Conservation (phyloP, 2,329 filamentous ascomycete species). For the Beauveria rudraprayagi region DNA sequence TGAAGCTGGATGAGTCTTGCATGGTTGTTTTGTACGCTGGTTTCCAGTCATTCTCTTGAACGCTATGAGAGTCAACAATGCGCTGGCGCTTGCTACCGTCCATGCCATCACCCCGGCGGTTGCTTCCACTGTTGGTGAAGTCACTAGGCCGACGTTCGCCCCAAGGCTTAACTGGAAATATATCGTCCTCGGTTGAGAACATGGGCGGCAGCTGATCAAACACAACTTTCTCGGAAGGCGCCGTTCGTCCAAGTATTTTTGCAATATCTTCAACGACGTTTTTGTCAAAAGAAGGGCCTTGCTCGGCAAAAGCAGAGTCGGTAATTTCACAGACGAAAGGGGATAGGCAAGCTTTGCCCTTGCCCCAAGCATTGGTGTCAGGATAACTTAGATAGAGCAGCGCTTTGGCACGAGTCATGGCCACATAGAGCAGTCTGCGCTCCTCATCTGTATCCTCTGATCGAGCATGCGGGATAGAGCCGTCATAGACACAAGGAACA, state of each 20-base stretch:
- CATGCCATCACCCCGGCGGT: constrained; percentile 13
- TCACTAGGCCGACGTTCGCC: constrained; percentile 21
- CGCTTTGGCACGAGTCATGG: constrained; percentile 88
- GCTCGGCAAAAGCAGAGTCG: constrained; percentile 37
- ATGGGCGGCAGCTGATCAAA: constrained; percentile 44
- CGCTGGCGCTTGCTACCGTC: constrained; percentile 24
- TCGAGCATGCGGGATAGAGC: constrained; percentile 81
- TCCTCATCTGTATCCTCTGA: constrained; percentile 85
- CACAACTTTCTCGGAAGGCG: constrained; percentile 49
- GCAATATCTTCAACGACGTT: constrained; percentile 58
- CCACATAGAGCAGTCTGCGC: constrained; percentile 81
- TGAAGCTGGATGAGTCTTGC: constrained; percentile 50
- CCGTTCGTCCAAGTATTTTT: constrained; percentile 57
- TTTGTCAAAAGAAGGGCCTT: constrained; percentile 63
- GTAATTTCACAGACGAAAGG: constrained; percentile 56
- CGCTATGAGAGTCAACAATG: constrained; percentile 20
- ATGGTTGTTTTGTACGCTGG: constrained; percentile 52
- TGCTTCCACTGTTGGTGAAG: constrained; percentile 22
- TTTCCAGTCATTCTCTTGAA: constrained; percentile 22
- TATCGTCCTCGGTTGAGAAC: constrained; percentile 56
- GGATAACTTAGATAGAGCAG: constrained; percentile 82
- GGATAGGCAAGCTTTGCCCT: constrained; percentile 56
- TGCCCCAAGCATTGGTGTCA: constrained; percentile 52
- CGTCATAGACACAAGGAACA: constrained; percentile 80
- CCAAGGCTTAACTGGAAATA: constrained; percentile 58